Percentiles rank a stretch among this genome's conserved stretches.
Conservation (phyloP, 148 eudicot species). For the Cornus controversa region DNA sequence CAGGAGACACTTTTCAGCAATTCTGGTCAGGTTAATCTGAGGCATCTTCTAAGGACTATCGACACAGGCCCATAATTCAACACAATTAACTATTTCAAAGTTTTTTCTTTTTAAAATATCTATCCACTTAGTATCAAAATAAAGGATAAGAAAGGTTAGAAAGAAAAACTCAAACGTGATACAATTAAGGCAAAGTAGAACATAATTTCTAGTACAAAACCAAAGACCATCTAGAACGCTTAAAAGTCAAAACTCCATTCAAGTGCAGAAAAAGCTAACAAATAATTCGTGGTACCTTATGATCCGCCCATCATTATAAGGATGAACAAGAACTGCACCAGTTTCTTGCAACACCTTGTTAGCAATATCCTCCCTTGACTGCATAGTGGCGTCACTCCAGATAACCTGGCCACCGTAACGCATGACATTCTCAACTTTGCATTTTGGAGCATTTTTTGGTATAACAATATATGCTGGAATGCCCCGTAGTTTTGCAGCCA, state of each 20-base stretch:
- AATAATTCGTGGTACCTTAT: constrained; percentile 49
- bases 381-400: constrained; percentile 78
- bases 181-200: neutral
- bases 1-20: too few species aligned
- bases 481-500: constrained; percentile 91
- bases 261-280: neutral
- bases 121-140: too few species aligned
- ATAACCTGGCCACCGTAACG: constrained; percentile 91
- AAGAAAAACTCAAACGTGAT: neutral
- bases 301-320: constrained; percentile 79
- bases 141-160: neutral
- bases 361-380: constrained; percentile 74
- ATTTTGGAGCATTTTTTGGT: constrained; percentile 91
- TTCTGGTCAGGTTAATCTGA: too few species aligned
- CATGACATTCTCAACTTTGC: constrained; percentile 86
- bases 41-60: too few species aligned
- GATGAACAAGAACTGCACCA: constrained; percentile 86
- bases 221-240: neutral
- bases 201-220: neutral
- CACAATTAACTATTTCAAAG: too few species aligned
- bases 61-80: too few species aligned
- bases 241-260: neutral
- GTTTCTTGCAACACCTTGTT: constrained; percentile 71
- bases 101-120: too few species aligned
- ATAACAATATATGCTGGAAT: constrained; percentile 85